A percentile compares a stretch with the other conserved stretches of the same genome.
Evolutionary conservation across 2,329 filamentous ascomycete genomes (phyloP).

Genomic region (Endothia cerciana): DNA sequence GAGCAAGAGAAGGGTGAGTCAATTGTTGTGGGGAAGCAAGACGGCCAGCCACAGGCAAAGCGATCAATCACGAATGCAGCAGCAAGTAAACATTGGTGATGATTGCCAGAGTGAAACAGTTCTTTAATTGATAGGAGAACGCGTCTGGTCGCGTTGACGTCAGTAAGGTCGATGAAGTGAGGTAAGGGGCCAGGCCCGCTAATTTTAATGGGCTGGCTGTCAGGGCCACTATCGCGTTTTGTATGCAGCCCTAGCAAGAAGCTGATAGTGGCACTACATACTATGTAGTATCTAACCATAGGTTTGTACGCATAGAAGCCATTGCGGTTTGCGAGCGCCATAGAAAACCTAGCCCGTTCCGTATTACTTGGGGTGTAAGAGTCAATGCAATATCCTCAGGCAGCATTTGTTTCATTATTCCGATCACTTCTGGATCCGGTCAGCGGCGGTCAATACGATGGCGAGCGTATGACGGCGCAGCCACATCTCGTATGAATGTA

Average conservation of each 20-base stretch:
- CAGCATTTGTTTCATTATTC: not conserved
- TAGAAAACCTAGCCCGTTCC: not conserved
- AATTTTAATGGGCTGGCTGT: not conserved
- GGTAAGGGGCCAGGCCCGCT: not conserved
- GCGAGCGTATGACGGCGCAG: slow-evolving; percentile 1
- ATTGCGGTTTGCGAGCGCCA: not conserved
- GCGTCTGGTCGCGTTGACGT: slow-evolving; percentile 22
- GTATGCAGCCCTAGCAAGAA: not conserved
- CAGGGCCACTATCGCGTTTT: not conserved
- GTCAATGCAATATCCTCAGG: not conserved
- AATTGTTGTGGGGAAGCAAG: not conserved
- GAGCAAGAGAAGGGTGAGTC: not conserved
- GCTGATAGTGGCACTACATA: not conserved
- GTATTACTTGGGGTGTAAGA: not conserved
- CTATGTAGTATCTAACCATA: not conserved
- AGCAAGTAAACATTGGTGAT: slow-evolving; percentile 1
- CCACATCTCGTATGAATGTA: not conserved
- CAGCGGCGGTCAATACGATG: not conserved
- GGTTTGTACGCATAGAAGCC: not conserved
- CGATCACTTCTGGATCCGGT: not conserved
- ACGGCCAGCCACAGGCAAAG: not conserved
- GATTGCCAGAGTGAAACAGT: slow-evolving; percentile 15
- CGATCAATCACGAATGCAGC: not conserved
- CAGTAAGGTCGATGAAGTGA: not conserved
- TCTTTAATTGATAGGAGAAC: not conserved